Conservation (phyloP, 495 filamentous ascomycete species). For the Ramalina intermedia region DNA sequence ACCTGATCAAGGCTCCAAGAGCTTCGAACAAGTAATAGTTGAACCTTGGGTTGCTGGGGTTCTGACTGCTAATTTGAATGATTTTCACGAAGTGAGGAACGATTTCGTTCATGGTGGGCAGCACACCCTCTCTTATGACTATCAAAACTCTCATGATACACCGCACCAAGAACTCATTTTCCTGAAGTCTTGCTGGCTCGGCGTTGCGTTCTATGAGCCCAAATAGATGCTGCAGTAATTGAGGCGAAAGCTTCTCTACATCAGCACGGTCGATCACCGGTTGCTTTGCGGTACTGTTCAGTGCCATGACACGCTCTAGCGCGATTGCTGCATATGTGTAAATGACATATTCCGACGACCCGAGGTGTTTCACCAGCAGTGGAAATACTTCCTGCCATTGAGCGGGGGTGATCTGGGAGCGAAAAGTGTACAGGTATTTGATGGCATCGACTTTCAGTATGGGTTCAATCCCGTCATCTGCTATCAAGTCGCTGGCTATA, state of each 20-base stretch:
- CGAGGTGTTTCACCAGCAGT: conserved; percentile 77
- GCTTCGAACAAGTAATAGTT: conserved; percentile 98
- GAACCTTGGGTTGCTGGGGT: conserved; percentile 94
- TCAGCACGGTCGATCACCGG: conserved; percentile 60
- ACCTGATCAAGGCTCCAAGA: conserved; percentile 85
- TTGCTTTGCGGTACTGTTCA: conserved; percentile 55
- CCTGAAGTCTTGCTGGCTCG: conserved; percentile 82
- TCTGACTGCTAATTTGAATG: conserved; percentile 72
- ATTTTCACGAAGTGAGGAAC: conserved; percentile 70
- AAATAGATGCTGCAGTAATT: conserved; percentile 86
- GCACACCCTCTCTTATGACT: conserved; percentile 67
- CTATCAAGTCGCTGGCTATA: conserved; percentile 68
- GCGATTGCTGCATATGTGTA: conserved; percentile 95
- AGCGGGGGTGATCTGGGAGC: conserved; percentile 70
- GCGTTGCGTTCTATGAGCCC: conserved; percentile 66
- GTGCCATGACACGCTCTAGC: conserved; percentile 72
- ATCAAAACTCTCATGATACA: conserved; percentile 96
- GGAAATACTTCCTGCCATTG: conserved; percentile 84
- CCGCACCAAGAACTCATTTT: conserved; percentile 97
- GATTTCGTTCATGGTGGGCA: conserved; percentile 55
- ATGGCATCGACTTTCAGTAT: conserved; percentile 95
- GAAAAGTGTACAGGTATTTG: conserved; percentile 91
- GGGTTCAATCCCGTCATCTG: conserved; percentile 49
- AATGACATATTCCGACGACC: conserved; percentile 78
- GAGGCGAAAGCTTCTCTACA: conserved; percentile 66